Base-by-base conservation (phyloP, 2,329 filamentous ascomycete species). In the Corniculantispora saksenae region DNA sequence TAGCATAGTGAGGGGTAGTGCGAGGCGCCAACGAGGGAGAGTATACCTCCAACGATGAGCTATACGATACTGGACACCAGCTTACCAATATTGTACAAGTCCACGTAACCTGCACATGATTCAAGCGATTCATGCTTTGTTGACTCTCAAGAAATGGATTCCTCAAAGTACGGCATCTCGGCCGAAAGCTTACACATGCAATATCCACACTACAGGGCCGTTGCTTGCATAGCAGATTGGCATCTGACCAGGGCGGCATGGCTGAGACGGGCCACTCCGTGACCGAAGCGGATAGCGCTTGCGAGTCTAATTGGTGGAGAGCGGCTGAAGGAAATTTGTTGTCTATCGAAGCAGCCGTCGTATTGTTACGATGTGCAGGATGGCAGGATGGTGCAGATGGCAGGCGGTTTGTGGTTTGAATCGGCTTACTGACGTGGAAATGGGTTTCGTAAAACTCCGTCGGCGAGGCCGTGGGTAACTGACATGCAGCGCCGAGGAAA, bases 301-400 rank as follows among this genome's bases (percentile, higher is more conserved):
- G 13, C 12, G 58, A 61, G 58, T 23, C 47, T 61, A 53, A 43
- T 47, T 43, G 47, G 58, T 61, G 58, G 58, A 43, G 58, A 51
- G 35, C 32, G 29, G n/a, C 45, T 8, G 45, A 60, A 32, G 27
- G 29, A 4, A 47, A 9, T 13, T 43, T 27, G 35, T 32, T n/a
- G 21, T 10, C 15, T 12, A 12, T 21, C 21, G 23, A 32, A 35
- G 9, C 17, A 32, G 21, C 17, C 29, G 15, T 51, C 45, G 57
- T 50, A 45, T 47, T 21, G 23, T 51, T 6, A 23, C 45, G 29
- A 60, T 29, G 45, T 8, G 45, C 21, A 40, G n/a, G 27, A 17
- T 2, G n/a, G 47, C n/a, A 12, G 13, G 13, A 8, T 38, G 13
- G 9, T 13, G 38, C 38, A 43, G 10, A 40, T 17, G 3, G 5